phyloP scores from a whole-genome alignment of 768 basidiomycete species.

The Boletus vinaceobasis region DNA sequence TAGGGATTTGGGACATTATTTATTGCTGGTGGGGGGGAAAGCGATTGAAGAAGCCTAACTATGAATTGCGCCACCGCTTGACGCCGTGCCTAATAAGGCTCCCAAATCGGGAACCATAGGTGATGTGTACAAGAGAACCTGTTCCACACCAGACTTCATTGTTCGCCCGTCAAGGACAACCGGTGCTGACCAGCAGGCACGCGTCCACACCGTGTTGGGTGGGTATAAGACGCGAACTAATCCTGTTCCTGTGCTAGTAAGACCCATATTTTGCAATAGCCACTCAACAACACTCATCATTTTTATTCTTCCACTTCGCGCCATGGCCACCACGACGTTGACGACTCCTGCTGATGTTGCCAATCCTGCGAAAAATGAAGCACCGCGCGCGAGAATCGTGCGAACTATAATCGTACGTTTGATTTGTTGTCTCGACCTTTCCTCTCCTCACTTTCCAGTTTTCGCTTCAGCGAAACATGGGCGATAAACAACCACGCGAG shows the following conservation, averaged over 20 bases:
- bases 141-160: background rate
- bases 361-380: background rate
- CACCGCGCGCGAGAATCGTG: background rate
- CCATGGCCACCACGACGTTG: background rate
- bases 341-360: background rate
- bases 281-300: background rate
- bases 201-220: background rate
- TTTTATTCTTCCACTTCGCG: background rate
- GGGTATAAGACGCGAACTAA: background rate
- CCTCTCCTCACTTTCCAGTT: background rate
- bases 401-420: background rate
- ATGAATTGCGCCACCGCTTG: no score
- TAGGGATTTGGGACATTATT: no score
- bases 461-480: background rate
- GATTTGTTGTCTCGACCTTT: no score
- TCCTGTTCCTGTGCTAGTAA: background rate
- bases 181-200: background rate
- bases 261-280: background rate
- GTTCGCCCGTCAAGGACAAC: background rate
- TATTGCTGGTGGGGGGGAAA: no score
- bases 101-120: no score
- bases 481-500: background rate
- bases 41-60: no score
- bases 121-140: no score
- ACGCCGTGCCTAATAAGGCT: no score